Evolutionary conservation across 2,329 filamentous ascomycete genomes (phyloP).

Genomic region (Lachnellula cervina): DNA sequence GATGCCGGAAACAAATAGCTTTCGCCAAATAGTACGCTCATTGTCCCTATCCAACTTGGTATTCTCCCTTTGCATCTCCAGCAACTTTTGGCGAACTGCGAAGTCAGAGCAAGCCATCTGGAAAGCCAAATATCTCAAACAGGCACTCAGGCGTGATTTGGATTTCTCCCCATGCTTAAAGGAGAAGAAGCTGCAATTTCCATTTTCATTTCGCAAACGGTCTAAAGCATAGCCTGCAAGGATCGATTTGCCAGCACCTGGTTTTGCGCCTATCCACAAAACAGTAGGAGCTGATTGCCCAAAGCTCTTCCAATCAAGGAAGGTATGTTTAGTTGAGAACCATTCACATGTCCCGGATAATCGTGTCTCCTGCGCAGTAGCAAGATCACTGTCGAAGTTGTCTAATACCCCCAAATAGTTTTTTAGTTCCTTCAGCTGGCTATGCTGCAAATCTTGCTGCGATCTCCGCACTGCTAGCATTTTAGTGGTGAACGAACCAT

Average conservation of each 20-base stretch:
- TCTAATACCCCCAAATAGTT: conserved; percentile 17
- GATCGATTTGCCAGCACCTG: conserved; percentile 27
- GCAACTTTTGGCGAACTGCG: conserved; percentile 20
- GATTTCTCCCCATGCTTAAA: conserved; percentile 21
- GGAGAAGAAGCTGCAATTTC: conserved; percentile 21
- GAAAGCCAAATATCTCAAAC: conserved; percentile 28
- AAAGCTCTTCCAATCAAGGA: conserved; percentile 8
- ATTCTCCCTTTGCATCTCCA: conserved; percentile 22
- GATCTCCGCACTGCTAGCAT: conserved; percentile 4
- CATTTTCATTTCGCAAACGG: conserved; percentile 9
- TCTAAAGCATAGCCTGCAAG: conserved; percentile 15
- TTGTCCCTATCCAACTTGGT: conserved; percentile 27
- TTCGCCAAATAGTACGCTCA: conserved; percentile 30
- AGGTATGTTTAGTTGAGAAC: conserved; percentile 9
- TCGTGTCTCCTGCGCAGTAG: conserved; percentile 4
- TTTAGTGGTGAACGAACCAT: conserved; percentile 2
- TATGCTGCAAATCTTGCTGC: conserved; percentile 9
- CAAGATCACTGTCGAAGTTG: conserved; percentile 15
- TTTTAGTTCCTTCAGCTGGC: conserved; percentile 4
- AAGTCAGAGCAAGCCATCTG: conserved; percentile 31
- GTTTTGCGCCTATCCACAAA: conserved; percentile 28
- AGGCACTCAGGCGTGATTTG: conserved; percentile 11
- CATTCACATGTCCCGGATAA: conserved; percentile 23
- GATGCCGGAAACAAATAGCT: conserved; percentile 30
- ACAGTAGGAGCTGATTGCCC: conserved; percentile 1